Base-by-base conservation (phyloP, 176 grass and related monocot genomes). In the Sorghum bicolor region DNA sequence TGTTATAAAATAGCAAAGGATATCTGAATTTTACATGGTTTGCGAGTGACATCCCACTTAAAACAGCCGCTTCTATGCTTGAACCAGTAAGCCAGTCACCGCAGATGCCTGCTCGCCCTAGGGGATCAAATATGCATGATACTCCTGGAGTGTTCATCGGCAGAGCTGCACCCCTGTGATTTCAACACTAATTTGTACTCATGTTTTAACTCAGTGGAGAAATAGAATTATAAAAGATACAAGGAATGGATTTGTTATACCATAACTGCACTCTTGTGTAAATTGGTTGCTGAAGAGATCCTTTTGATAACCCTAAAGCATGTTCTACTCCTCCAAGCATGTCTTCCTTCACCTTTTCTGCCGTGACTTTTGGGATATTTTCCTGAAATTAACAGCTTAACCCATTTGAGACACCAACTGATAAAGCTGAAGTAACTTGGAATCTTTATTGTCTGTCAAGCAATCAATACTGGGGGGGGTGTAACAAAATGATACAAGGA, bases 1-100 rank as follows among this genome's bases (percentile, higher is more conserved):
- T 77, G 10, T 41, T 67, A 7, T 37, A 10, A 40, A 4, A 64
- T 16, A 64, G 25, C 9, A 25, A 70, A 74, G 17, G 38, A 63
- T 17, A 37, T 37, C n/a, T 40, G 39, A 15, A 71, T 20, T 11
- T 91, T 82, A 95, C 93, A 83, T 93, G 93, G 89, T 95, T 89
- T 61, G 91, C 96, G 67, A 98, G 91, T 70, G 91, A 83, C 53
- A 88, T 90, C 90, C 96, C 96, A 24, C 96, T 98, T 39, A 95
- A 64, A 37, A 92, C 85, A 9, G 96, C 96, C 5, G 84, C 87
- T 90, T 98, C 93, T 57, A 98, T 92, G 81, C 89, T 92, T 28
- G 96, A 95, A 70, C 93, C 96, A 7, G 87, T 86, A 32, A 98
- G 87, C 96, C 96, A 98, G 81, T 98, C 96, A 63, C 96, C 96